Evolutionary conservation across 148 eudicot species (phyloP).

Genomic region (Hydrangea macrophylla): DNA sequence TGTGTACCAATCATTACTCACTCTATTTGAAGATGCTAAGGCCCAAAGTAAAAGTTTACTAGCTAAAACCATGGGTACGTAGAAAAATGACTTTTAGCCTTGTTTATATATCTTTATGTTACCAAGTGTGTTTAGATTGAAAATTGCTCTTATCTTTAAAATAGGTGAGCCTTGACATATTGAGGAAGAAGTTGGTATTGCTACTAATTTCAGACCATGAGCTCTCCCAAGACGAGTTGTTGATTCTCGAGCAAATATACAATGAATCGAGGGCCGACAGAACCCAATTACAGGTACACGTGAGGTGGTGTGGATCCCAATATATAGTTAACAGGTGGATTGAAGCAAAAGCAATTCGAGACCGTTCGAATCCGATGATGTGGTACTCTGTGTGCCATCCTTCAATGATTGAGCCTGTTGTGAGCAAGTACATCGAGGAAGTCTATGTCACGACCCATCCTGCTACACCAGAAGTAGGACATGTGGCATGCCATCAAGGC

Average conservation of each 20-base stretch:
- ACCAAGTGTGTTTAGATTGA: not conserved
- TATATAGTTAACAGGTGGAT: conserved; percentile 38
- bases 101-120: no score
- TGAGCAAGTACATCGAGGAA: conserved; percentile 53
- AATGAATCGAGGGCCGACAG: conserved; percentile 47
- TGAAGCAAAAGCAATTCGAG: conserved; percentile 40
- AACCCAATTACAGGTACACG: conserved; percentile 41
- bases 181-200: conserved; percentile 57
- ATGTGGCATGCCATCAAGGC: no score
- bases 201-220: conserved; percentile 64
- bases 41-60: no score
- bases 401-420: conserved; percentile 54
- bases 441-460: no score
- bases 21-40: no score
- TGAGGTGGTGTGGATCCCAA: conserved; percentile 80
- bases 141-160: conserved; percentile 3
- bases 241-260: conserved; percentile 62
- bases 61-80: no score
- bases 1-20: no score
- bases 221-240: conserved; percentile 54
- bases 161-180: conserved; percentile 49
- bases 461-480: no score
- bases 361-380: conserved; percentile 40
- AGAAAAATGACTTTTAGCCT: no score
- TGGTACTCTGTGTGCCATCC: conserved; percentile 68